Evolutionary conservation across 148 eudicot genomes (phyloP).

Genomic region (Oxyria digyna): DNA sequence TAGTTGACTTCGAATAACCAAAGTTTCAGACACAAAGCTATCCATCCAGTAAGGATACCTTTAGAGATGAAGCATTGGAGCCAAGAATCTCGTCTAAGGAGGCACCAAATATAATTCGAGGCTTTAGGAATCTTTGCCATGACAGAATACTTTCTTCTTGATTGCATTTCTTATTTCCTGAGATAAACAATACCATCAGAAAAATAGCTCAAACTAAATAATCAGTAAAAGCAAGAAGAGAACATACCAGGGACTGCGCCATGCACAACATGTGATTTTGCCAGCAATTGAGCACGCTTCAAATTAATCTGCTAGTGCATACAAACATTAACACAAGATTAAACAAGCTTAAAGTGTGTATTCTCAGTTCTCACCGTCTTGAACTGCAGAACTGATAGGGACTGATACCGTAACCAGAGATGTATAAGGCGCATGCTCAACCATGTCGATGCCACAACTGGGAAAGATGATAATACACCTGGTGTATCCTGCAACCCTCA

Average conservation of each 20-base stretch:
- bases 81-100: conserved; percentile 59
- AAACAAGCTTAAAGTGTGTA: neutral
- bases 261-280: conserved; percentile 46
- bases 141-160: conserved; percentile 55
- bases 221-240: neutral
- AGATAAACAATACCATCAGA: conserved; percentile 7
- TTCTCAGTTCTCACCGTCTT: conserved; percentile 38
- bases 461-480: conserved; percentile 51
- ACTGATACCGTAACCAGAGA: conserved; percentile 88
- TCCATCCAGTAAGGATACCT: conserved; percentile 27
- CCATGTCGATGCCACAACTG: conserved; percentile 52
- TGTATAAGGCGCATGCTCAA: conserved; percentile 60
- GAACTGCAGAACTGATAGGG: conserved; percentile 73
- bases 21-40: neutral
- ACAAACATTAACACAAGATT: neutral
- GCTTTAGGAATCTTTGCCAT: conserved; percentile 69
- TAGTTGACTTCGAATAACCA: too few relatives aligned
- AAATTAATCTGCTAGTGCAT: conserved; percentile 51
- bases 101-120: conserved; percentile 67
- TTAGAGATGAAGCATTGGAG: conserved; percentile 32
- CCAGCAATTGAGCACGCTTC: conserved; percentile 91
- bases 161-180: conserved; percentile 76
- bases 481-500: conserved; percentile 51
- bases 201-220: neutral
- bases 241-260: conserved; percentile 48